Evolutionary conservation across 208 protist genomes (phyloP), one percentile per base, ranked within the genome.

Genomic region (Phytomonas sp.): DNA sequence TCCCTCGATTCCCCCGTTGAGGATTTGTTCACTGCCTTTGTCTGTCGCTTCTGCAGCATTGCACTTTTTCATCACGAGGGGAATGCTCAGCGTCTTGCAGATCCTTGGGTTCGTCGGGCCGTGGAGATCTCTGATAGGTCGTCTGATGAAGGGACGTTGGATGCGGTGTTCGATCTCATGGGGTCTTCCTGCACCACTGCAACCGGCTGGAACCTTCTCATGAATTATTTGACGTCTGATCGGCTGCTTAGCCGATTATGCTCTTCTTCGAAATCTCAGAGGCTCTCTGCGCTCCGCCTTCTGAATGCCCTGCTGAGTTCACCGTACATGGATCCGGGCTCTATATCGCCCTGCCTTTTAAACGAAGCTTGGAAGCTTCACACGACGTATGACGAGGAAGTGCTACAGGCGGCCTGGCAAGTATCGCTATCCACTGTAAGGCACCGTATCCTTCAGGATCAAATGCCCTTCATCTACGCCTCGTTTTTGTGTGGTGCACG

Each of bases 31-130:
- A 80, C 83, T 53, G 68, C 67, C n/a, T 90, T 85, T 73, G 76
- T 79, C 4, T 89, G 85, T 62, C 81, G 72, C 17, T 88, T 83
- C 62, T 93, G 87, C 70, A 68, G 77, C 51, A 78, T 84, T n/a
- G 82, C 68, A 9, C 56, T 93, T 46, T 62, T 71, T 32, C 28
- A 62, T 43, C 79, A 88, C 71, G 84, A 92, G 56, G 66, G 8
- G 0, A 91, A 91, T 64, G 84, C 83, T 7, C 36, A 51, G 23
- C 72, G 65, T 13, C 82, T 80, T 66, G 85, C 80, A 0, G 59
- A 40, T 11, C 61, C 64, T 53, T 95, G 90, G 79, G 74, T 87
- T 51, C 56, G 66, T 2, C 53, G 68, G 9, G 65, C 77, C 13
- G 36, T 81, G 32, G 40, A 59, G 1, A 61, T 79, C 60, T 65